phyloP scores from a whole-genome alignment of 306 rosid genomes.

The Mimosa bimucronata region DNA sequence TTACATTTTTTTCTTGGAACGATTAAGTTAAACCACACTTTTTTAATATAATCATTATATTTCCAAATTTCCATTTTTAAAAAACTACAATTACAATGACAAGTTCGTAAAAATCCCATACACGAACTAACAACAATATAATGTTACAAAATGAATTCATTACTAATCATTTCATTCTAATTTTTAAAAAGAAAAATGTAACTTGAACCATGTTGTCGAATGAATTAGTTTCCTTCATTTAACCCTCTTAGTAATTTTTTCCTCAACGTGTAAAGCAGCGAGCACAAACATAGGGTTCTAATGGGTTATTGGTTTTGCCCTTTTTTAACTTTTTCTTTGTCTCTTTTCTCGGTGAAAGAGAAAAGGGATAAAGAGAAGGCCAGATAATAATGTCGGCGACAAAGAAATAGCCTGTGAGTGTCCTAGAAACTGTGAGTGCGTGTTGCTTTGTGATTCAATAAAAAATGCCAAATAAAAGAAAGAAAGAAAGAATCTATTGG shows the following conservation, averaged over 20 bases:
- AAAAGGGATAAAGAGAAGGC: neutral
- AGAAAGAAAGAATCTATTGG: neutral
- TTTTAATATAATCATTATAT: neutral
- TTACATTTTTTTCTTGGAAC: too few relatives aligned
- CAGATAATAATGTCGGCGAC: constrained; percentile 36
- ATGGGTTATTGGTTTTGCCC: neutral
- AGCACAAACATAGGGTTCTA: neutral
- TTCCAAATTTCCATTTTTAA: neutral
- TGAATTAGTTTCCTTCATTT: neutral
- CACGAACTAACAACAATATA: neutral
- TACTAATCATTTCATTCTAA: too few relatives aligned
- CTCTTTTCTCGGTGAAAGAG: neutral
- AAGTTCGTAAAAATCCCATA: neutral
- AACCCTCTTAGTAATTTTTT: neutral
- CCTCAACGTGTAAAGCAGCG: neutral
- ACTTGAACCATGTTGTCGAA: neutral
- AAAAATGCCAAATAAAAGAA: neutral
- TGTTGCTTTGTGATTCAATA: constrained; percentile 2
- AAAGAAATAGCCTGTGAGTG: neutral
- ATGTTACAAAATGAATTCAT: neutral
- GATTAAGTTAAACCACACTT: too few relatives aligned
- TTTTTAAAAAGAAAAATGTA: neutral
- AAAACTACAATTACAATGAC: neutral
- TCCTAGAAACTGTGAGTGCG: constrained; percentile 24
- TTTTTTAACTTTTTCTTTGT: neutral